These are phyloP conservation scores for Trichoderma sp. DNA, from an alignment of 2,329 filamentous ascomycete genomes.

Conservation along the genomic window DNA sequence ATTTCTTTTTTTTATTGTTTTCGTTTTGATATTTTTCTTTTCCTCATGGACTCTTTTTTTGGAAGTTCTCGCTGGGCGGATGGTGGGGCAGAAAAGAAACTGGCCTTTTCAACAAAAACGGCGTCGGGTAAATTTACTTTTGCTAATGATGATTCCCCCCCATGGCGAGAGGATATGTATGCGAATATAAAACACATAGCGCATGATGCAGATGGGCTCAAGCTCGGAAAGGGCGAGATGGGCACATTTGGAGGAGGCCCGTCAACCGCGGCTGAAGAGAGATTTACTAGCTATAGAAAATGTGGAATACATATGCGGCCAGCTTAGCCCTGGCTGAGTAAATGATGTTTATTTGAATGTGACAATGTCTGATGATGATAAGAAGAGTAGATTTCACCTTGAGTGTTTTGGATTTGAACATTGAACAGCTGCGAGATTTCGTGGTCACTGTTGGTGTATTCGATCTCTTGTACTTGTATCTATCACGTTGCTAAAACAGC, in stretches of 20 bases:
- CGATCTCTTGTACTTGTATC: not conserved
- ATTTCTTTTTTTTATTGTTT: conserved; percentile 17
- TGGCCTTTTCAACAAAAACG: conserved; percentile 46
- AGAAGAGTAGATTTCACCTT: not conserved
- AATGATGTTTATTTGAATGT: not conserved
- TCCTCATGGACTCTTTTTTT: conserved; percentile 28
- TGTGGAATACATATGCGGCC: conserved; percentile 4
- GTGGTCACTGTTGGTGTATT: not conserved
- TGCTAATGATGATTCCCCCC: conserved; percentile 43
- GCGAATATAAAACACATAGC: conserved; percentile 6
- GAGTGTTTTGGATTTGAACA: not conserved
- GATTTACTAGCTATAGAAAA: conserved; percentile 22
- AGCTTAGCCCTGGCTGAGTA: conserved; percentile 14
- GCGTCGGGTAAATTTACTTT: conserved; percentile 39
- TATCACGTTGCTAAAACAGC: too few relatives aligned
- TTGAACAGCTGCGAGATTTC: not conserved
- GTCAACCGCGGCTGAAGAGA: conserved; percentile 48
- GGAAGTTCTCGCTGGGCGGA: conserved; percentile 34
- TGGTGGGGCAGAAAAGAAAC: conserved; percentile 40
- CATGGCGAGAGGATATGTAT: conserved; percentile 33
- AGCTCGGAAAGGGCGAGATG: conserved; percentile 9
- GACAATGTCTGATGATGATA: not conserved
- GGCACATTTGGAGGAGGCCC: conserved; percentile 34
- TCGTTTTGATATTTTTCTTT: not conserved
- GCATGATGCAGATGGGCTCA: conserved; percentile 4